phyloP scores from a whole-genome alignment of 805 yeast genomes.

The Teunomyces panamensis region DNA sequence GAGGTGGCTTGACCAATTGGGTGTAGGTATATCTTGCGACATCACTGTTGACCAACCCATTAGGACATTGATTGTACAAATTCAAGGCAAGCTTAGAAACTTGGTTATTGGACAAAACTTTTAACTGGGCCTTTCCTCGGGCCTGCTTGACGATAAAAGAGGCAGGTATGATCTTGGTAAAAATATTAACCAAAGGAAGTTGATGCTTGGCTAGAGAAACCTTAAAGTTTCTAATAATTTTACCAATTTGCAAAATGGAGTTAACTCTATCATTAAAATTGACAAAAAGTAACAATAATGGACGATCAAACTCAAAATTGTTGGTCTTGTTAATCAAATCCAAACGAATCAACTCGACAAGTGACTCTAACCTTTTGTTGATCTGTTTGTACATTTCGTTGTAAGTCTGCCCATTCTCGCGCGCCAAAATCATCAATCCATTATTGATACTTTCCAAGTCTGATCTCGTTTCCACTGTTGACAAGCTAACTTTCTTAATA shows the following conservation, averaged over 20 bases:
- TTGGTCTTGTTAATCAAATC: conserved; percentile 42
- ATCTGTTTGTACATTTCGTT: conserved; percentile 29
- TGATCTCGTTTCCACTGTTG: conserved; percentile 24
- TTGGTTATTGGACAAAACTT: conserved; percentile 31
- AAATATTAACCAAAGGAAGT: conserved; percentile 36
- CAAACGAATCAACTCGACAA: conserved; percentile 36
- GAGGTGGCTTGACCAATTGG: conserved; percentile 37
- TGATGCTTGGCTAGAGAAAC: conserved; percentile 34
- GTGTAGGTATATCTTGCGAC: conserved; percentile 21
- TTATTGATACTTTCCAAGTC: conserved; percentile 28
- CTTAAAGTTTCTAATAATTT: conserved; percentile 47
- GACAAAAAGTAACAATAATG: conserved; percentile 51
- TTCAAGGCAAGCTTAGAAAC: conserved; percentile 47
- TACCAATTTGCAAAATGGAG: conserved; percentile 47
- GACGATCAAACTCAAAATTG: conserved; percentile 43
- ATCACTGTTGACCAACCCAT: conserved; percentile 12
- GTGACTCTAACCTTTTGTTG: conserved; percentile 24
- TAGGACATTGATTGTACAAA: conserved; percentile 58
- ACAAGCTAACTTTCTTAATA: conserved; percentile 29
- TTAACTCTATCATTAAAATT: conserved; percentile 40
- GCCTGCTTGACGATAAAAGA: conserved; percentile 20
- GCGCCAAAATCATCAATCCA: conserved; percentile 25
- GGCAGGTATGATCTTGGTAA: conserved; percentile 36
- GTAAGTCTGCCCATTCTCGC: conserved; percentile 17
- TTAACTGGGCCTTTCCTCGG: conserved; percentile 14